A percentile compares a stretch with the other conserved stretches of the same genome.
Conservation (phyloP, 805 yeast genomes). For the Metschnikowia anglica region DNA sequence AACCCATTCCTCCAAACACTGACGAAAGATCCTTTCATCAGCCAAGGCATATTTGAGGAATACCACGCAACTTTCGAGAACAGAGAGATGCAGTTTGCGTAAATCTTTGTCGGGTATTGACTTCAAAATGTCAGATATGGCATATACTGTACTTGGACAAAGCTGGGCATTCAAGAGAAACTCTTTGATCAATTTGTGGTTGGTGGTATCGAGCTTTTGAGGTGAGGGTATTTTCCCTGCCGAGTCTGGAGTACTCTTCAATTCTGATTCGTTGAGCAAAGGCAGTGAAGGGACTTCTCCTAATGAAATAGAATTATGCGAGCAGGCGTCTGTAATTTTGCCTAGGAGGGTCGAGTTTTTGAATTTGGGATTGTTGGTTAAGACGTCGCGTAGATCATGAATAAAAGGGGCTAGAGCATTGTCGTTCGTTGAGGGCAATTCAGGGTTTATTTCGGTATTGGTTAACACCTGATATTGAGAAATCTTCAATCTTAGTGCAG, state of each 20-base stretch:
- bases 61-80: background rate
- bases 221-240: background rate
- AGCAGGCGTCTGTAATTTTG: background rate
- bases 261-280: background rate
- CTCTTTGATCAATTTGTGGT: background rate
- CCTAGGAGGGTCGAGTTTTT: background rate
- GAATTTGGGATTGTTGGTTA: background rate
- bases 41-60: background rate
- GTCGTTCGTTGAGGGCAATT: background rate
- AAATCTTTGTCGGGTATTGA: background rate
- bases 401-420: slow-evolving; percentile 3
- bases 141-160: background rate
- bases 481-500: slow-evolving; percentile 9
- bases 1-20: slow-evolving; percentile 2
- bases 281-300: background rate
- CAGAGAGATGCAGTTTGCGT: background rate
- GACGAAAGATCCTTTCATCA: background rate
- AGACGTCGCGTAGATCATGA: background rate
- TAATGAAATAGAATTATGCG: background rate
- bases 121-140: background rate
- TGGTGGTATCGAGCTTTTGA: background rate
- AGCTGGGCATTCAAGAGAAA: background rate
- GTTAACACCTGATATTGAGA: slow-evolving; percentile 1
- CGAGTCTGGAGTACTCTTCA: background rate
- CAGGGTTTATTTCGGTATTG: background rate